These are phyloP conservation scores for Cystobasidium slooffiae DNA, from an alignment of 1,284 basidiomycete species.

Conservation along the genomic window DNA sequence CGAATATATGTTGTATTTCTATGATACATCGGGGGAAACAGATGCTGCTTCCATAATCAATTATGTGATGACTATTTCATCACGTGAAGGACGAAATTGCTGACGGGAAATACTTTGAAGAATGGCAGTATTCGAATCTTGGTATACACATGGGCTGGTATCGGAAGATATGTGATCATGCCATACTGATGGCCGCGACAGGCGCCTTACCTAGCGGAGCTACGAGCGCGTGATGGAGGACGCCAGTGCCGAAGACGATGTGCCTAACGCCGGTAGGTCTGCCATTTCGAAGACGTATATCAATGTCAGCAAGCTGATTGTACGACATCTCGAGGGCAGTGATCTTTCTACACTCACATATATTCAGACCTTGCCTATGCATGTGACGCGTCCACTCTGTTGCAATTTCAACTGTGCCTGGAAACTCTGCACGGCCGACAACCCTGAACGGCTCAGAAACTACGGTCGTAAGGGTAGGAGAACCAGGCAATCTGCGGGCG, in stretches of 20 bases:
- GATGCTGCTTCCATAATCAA: not conserved
- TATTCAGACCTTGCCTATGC: conserved; percentile 74
- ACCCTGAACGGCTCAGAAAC: conserved; percentile 77
- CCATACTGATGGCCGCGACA: not conserved
- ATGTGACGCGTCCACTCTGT: conserved; percentile 67
- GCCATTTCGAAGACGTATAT: not conserved
- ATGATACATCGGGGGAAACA: conserved; percentile 1
- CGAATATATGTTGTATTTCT: conserved; percentile 1
- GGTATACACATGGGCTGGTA: too few relatives aligned
- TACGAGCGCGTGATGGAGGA: not conserved
- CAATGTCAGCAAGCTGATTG: not conserved
- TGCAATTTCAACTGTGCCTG: conserved; percentile 61
- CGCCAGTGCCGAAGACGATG: not conserved
- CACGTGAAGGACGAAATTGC: not conserved
- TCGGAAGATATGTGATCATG: too few relatives aligned
- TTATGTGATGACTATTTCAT: not conserved
- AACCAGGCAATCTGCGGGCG: conserved; percentile 32
- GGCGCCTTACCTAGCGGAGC: not conserved
- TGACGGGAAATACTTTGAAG: too few relatives aligned
- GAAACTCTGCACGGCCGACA: conserved; percentile 70
- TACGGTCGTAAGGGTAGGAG: conserved; percentile 65
- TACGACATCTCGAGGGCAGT: too few relatives aligned
- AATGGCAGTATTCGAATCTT: too few relatives aligned
- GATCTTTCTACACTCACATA: conserved; percentile 57
- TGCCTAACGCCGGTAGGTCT: conserved; percentile 29